Evolutionary conservation across 495 filamentous ascomycete species (phyloP), one percentile per base, ranked within the genome.

Genomic region (Chlorociboria aeruginascens): DNA sequence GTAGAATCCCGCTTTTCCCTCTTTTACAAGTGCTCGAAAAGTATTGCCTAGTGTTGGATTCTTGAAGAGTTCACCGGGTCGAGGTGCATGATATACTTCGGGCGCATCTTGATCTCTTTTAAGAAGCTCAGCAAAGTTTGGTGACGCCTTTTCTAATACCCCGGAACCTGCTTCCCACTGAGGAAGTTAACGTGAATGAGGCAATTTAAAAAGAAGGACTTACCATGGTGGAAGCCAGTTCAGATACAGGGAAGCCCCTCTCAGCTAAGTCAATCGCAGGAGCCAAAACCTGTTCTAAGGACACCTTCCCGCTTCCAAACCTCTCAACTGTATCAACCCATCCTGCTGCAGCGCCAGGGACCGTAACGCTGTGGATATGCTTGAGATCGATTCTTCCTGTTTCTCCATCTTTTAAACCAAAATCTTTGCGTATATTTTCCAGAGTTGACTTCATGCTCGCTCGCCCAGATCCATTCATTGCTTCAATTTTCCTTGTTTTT

Each of bases 1-100:
- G 63, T 98, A 98, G 69, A 96, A 98, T 3, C 92, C 92, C 49
- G 78, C 77, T 62, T 89, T 94, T 33, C 89, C 89, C 29, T 95
- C 69, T 20, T 78, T 67, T 0, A 83, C 90, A 4, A 98, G 69
- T 6, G 79, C 61, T 34, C 85, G 78, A 72, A 95, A 94, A 0
- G 89, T 95, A 43, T 71, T 71, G 8, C 85, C 92, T 7, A 97
- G 69, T 1, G 76, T 77, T 3, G 83, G 85, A 48, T 95, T 90
- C 62, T 81, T 85, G 71, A 95, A 79, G 46, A 97, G 74, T 53
- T 98, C 93, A n/a, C 92, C 92, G 7, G 86, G 71, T 1, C 58
- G 66, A 0, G 92, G 92, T 25, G 82, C 78, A 43, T 88, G 67
- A 37, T 62, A 62, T 32, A 85, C 82, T 56, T 83, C 74, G 34